These are phyloP conservation scores for Vigna mungo DNA, from an alignment of 306 rosid species.

Conservation along the genomic window DNA sequence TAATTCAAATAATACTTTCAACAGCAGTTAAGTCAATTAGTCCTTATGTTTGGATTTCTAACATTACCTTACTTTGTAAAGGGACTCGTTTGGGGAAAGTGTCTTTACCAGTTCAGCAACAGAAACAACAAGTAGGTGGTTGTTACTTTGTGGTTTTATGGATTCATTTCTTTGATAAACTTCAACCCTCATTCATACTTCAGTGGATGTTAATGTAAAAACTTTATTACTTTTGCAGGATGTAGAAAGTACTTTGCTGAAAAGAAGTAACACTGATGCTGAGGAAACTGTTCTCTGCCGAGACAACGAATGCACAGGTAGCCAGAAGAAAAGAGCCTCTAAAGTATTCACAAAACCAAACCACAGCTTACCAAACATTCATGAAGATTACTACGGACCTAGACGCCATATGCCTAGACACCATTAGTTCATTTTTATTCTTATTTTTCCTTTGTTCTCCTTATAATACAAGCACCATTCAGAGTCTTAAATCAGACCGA, in stretches of 20 bases:
- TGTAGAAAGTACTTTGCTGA: slow-evolving; percentile 43
- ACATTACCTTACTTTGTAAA: slow-evolving; percentile 39
- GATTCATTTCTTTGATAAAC: slow-evolving; percentile 1
- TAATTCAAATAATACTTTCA: slow-evolving; percentile 37
- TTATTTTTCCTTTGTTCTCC: slow-evolving; percentile 4
- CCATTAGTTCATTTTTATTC: slow-evolving; percentile 47
- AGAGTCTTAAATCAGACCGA: neutral
- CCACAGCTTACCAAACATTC: slow-evolving; percentile 64
- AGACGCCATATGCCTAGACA: slow-evolving; percentile 66
- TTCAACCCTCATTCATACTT: neutral
- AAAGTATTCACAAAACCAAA: slow-evolving; percentile 61
- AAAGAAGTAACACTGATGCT: slow-evolving; percentile 29
- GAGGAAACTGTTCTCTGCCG: slow-evolving; percentile 49
- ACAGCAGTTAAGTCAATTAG: slow-evolving; percentile 11
- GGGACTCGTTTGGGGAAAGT: slow-evolving; percentile 76
- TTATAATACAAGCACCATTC: slow-evolving; percentile 16
- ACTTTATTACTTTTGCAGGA: slow-evolving; percentile 47
- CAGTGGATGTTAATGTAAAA: slow-evolving; percentile 6
- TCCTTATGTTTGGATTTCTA: slow-evolving; percentile 29
- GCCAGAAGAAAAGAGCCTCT: slow-evolving; percentile 60
- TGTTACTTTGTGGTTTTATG: slow-evolving; percentile 17
- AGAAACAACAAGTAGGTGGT: slow-evolving; percentile 54
- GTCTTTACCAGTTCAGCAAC: slow-evolving; percentile 45
- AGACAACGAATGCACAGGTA: slow-evolving; percentile 72
- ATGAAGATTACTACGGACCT: slow-evolving; percentile 85